Conservation (phyloP, 2,329 filamentous ascomycete species). For the Colletotrichum sp. region DNA sequence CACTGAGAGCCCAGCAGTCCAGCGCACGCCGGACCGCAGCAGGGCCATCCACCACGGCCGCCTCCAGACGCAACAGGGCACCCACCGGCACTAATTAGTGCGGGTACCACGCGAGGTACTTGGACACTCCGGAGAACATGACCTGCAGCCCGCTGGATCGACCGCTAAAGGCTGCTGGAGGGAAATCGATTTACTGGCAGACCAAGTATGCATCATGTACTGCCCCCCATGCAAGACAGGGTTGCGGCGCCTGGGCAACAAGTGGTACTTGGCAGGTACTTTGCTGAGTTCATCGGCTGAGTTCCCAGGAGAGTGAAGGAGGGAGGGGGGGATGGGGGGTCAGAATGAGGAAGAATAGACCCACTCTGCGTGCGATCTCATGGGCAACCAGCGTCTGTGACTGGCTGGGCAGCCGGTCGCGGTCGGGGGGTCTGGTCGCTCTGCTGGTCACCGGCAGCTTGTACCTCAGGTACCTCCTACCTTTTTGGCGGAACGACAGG, state of each 20-base stretch:
- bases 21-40: constrained; percentile 15
- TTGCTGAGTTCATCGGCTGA: constrained; percentile 21
- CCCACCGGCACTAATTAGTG: constrained; percentile 12
- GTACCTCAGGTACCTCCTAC: constrained; percentile 12
- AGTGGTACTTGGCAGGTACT: constrained; percentile 17
- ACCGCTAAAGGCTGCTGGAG: constrained; percentile 2
- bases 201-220: neutral
- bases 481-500: constrained; percentile 7
- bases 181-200: neutral
- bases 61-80: constrained; percentile 5
- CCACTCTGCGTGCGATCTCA: constrained; percentile 12
- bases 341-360: constrained; percentile 11
- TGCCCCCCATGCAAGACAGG: constrained; percentile 16
- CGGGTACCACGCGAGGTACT: neutral
- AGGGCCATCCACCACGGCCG: constrained; percentile 8
- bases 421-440: neutral
- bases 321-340: neutral
- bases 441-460: neutral
- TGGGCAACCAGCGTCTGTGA: constrained; percentile 13
- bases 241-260: constrained; percentile 7
- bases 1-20: neutral
- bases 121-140: neutral
- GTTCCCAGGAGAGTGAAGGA: constrained; percentile 5
- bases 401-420: constrained; percentile 3
- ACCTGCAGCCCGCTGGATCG: neutral